Evolutionary conservation across 208 protist species (phyloP).

Genomic region (Novymonas esmeraldas): DNA sequence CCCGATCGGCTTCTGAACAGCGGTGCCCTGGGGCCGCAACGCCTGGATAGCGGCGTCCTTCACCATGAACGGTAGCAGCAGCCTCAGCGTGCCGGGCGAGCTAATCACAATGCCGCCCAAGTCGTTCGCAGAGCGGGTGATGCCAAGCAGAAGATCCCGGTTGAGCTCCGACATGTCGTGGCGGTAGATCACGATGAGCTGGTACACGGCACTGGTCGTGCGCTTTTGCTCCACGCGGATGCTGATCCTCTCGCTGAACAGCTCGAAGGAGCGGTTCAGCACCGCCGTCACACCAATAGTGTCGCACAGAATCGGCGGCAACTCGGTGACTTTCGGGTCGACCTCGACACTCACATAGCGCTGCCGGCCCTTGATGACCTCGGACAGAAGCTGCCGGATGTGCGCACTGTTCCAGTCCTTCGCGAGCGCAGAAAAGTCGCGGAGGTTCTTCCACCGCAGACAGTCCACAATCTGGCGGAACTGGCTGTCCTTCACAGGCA

Average conservation of each 20-base stretch:
- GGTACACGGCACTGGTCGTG: conserved; percentile 54
- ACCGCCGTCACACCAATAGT: conserved; percentile 38
- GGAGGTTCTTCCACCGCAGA: conserved; percentile 63
- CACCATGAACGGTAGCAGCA: conserved; percentile 57
- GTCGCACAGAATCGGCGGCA: conserved; percentile 57
- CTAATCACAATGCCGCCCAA: conserved; percentile 58
- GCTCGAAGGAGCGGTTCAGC: conserved; percentile 43
- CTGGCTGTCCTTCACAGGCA: conserved; percentile 39
- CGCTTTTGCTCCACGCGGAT: conserved; percentile 62
- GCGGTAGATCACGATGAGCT: conserved; percentile 55
- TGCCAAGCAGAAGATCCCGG: conserved; percentile 26
- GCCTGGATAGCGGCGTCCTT: conserved; percentile 46
- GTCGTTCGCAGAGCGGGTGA: conserved; percentile 48
- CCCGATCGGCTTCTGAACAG: conserved; percentile 30
- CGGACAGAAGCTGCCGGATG: conserved; percentile 53
- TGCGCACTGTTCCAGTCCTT: conserved; percentile 51
- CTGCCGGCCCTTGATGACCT: conserved; percentile 53
- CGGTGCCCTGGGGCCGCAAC: conserved; percentile 27
- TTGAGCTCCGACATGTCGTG: conserved; percentile 48
- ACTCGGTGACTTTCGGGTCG: conserved; percentile 54
- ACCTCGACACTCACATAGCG: conserved; percentile 54
- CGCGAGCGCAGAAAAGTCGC: conserved; percentile 44
- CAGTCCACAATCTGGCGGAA: conserved; percentile 59
- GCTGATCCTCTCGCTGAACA: conserved; percentile 56
- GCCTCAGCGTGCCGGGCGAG: conserved; percentile 36